Percentiles rank a stretch among this genome's conserved stretches.
Conservation (phyloP, 352 stramenopile genomes). For the Thraustochytrium striatum region DNA sequence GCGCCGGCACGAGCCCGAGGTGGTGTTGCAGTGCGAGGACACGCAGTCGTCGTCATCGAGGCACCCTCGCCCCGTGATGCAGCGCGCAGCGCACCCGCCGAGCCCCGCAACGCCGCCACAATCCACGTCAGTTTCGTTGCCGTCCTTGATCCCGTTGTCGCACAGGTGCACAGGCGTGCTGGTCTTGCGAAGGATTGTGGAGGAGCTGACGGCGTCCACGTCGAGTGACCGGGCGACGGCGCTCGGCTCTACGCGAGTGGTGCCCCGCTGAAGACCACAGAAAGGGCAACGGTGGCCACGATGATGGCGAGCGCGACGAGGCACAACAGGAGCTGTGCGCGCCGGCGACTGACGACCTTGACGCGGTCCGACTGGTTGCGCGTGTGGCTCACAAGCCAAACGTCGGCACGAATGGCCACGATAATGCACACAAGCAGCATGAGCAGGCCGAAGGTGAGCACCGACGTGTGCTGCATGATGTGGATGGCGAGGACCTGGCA, state of each 20-base stretch:
- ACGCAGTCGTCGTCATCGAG: background rate
- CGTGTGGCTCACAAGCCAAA: constrained; percentile 14
- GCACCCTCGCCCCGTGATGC: background rate
- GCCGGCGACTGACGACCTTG: constrained; percentile 1
- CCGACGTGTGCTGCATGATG: background rate
- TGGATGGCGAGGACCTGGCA: constrained; percentile 30
- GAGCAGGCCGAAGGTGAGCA: background rate
- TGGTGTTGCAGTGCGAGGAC: constrained; percentile 25
- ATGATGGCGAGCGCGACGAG: background rate
- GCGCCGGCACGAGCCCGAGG: background rate
- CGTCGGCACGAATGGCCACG: constrained; percentile 18
- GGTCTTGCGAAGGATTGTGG: background rate
- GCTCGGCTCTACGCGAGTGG: background rate
- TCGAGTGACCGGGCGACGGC: background rate
- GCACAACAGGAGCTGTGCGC: background rate
- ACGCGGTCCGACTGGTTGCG: background rate
- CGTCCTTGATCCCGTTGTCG: constrained; percentile 49
- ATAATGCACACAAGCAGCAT: constrained; percentile 14
- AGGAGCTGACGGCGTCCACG: background rate
- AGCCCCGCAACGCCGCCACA: constrained; percentile 30
- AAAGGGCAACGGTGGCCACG: background rate
- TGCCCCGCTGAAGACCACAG: background rate
- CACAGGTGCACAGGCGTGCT: constrained; percentile 10
- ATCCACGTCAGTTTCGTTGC: constrained; percentile 53
- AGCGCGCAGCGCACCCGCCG: constrained; percentile 26